Base-by-base conservation (phyloP, 2,329 filamentous ascomycete species). In the Elsinoe arachidis region DNA sequence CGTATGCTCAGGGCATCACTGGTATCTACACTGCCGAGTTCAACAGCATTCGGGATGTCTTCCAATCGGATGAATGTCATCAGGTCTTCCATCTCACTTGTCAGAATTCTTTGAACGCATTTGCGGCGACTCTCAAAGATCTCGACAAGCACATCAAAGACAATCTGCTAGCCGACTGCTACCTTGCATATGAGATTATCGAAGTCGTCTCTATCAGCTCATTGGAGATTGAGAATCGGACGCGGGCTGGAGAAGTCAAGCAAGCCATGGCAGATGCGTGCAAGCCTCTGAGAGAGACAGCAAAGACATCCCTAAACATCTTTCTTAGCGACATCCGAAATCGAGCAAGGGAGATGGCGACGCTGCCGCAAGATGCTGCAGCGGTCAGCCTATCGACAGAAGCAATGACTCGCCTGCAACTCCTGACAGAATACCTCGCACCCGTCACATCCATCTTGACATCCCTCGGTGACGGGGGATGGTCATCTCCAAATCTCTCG, bases 161-260 rank as follows among this genome's bases (percentile, higher is more conserved):
- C 39, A 91, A 96, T 67, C 75, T 96, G 38, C 82, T 84, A 63
- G 96, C 90, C 0, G 93, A 99, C 70, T 97, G 92, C 72, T 97
- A 89, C 69, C 80, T 99, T 51, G 90, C 90, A 6, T 99, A 95
- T 69, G 93, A 99, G 69, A 88, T 97, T 33, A 88, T 95, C 33
- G 92, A 96, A 66, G 88, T 96, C 60, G 83, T 97, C 47, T 88
- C 89, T 0, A 81, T 80, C 11, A 78, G 96, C 49, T 90, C 90
- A 2, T 85, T 85, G 57, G 85, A 86, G 38, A 76, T 99, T 3
- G 92, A 96, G 61, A 80, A 82, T 3, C 84, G 86, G 60, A 95
- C 90, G 0, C 21, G 54, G 6, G 54, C 54, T 21, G 90, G 90
- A 1, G 90, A 96, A 66, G 78, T 96, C 58, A 96, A 96, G 69